phyloP scores from a whole-genome alignment of 2,329 filamentous ascomycete genomes.

The Chaetomiaceae sp. region DNA sequence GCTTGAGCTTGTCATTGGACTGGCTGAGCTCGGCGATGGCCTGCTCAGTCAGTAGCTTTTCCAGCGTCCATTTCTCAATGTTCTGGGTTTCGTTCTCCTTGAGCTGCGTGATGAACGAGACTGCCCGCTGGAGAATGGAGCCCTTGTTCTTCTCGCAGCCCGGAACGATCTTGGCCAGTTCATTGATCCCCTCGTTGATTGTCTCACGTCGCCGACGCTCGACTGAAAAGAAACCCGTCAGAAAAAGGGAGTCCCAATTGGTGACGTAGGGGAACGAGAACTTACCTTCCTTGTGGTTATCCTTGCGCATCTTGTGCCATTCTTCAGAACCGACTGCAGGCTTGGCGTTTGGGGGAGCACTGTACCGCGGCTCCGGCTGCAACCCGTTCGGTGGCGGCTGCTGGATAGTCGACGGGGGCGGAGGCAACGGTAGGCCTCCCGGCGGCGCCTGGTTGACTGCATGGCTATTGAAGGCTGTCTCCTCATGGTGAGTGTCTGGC shows the following conservation, averaged over 20 bases:
- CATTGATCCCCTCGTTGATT: conserved; percentile 98
- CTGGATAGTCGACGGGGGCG: conserved; percentile 21
- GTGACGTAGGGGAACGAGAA: neutral
- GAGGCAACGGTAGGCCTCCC: conserved; percentile 31
- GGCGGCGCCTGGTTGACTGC: conserved; percentile 33
- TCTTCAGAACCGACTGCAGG: conserved; percentile 92
- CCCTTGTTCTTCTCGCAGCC: conserved; percentile 99
- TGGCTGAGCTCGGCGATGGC: conserved; percentile 82
- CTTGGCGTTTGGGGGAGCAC: conserved; percentile 51
- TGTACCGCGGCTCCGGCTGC: conserved; percentile 35
- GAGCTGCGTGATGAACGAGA: conserved; percentile 89
- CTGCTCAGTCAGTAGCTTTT: conserved; percentile 85
- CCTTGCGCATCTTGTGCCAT: conserved; percentile 95
- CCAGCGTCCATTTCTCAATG: conserved; percentile 88
- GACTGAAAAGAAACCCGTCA: conserved; percentile 54
- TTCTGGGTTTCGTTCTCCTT: conserved; percentile 93
- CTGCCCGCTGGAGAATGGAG: conserved; percentile 87
- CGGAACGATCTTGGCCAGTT: conserved; percentile 94
- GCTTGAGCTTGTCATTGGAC: conserved; percentile 82
- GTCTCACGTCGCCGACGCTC: conserved; percentile 95
- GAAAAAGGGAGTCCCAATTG: neutral
- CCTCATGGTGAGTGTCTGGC: conserved; percentile 35
- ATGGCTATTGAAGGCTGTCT: conserved; percentile 31
- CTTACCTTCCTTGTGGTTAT: conserved; percentile 97
- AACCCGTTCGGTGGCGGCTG: conserved; percentile 39